Evolutionary conservation across 176 grass and related monocot genomes (phyloP).

Genomic region (Stipa capillata): DNA sequence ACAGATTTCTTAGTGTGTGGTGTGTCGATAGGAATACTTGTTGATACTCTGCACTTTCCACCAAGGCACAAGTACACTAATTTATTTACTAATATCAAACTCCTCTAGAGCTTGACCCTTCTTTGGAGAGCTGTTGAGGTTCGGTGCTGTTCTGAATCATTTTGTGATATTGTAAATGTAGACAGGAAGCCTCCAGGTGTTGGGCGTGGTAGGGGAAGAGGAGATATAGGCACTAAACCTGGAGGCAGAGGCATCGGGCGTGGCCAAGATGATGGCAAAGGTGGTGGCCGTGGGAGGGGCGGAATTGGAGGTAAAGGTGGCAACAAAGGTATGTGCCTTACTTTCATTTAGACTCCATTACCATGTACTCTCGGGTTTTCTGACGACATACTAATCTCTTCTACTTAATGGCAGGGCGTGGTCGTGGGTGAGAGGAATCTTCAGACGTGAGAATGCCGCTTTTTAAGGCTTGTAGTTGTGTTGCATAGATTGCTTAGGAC

Average conservation of each 20-base stretch:
- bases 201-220: constrained; percentile 89
- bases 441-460: constrained; percentile 24
- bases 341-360: neutral
- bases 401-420: constrained; percentile 45
- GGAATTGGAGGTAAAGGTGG: constrained; percentile 59
- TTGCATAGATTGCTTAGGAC: constrained; percentile 42
- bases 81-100: neutral
- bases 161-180: constrained; percentile 34
- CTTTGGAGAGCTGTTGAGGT: neutral
- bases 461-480: constrained; percentile 44
- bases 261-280: constrained; percentile 80
- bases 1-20: neutral
- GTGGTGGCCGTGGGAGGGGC: constrained; percentile 57
- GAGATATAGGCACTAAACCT: constrained; percentile 46
- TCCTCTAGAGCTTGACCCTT: neutral
- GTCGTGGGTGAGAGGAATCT: constrained; percentile 45
- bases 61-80: neutral
- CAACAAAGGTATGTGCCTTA: constrained; percentile 43
- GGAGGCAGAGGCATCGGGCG: constrained; percentile 65
- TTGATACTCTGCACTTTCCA: neutral
- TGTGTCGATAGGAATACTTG: neutral
- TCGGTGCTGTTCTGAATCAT: neutral
- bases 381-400: neutral
- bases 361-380: neutral
- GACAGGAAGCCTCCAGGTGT: constrained; percentile 96